phyloP scores from a whole-genome alignment of 2,329 filamentous ascomycete genomes.

The Diaporthe nobilis region DNA sequence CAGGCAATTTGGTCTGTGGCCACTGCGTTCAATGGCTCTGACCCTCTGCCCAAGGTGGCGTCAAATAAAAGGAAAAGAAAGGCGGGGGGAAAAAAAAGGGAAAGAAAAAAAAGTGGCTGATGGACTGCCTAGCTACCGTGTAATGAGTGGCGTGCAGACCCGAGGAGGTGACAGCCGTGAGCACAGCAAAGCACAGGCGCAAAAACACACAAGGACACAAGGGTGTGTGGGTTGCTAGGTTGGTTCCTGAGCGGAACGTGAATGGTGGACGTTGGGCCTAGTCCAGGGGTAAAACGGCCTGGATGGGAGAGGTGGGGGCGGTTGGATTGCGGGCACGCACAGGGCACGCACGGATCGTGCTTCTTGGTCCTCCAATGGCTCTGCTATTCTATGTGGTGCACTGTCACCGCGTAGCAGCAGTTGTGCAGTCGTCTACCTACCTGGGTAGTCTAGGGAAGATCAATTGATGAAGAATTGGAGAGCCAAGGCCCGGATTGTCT shows the following conservation, averaged over 20 bases:
- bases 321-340: neutral
- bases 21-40: neutral
- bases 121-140: too few species aligned
- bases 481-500: constrained; percentile 4
- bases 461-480: neutral
- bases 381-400: neutral
- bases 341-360: constrained; percentile 20
- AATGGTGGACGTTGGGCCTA: constrained; percentile 21
- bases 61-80: neutral
- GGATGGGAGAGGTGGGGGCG: neutral
- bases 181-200: too few species aligned
- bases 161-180: too few species aligned
- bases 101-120: too few species aligned
- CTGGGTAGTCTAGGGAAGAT: neutral
- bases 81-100: neutral
- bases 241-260: neutral
- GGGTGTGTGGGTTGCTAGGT: neutral
- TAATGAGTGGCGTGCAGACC: too few species aligned
- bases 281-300: constrained; percentile 25
- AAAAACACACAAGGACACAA: neutral
- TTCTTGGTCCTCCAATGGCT: neutral
- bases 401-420: neutral
- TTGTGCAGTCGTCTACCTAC: neutral
- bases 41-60: neutral
- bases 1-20: too few species aligned